Base-by-base conservation (phyloP, 306 rosid species). In the Cyamopsis tetragonoloba region DNA sequence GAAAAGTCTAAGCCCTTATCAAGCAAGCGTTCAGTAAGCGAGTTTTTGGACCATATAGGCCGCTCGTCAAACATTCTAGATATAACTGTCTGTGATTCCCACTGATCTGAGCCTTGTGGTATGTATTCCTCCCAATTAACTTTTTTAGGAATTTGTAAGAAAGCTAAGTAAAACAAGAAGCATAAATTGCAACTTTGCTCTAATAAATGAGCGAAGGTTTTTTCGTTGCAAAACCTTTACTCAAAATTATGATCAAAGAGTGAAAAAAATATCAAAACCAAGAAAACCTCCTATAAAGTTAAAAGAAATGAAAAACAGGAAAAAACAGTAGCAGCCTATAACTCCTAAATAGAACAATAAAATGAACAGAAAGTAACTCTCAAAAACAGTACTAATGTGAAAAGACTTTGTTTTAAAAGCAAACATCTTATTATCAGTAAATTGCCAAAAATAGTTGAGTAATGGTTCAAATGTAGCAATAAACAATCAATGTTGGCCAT, bases 141-240 rank as follows among this genome's bases (percentile, higher is more conserved):
- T 69, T 76, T 88, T 82, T 88, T 88, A 31, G 98, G 97, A 78
- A 93, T 85, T 83, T 89, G 98, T 89, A 86, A 42, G 92, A 83
- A 57, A 69, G 84, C 64, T 86, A 86, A 89, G 93, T 47, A 80
- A 35, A 80, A 77, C 78, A 66, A 53, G n/a, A 73, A 49, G 48
- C 32, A 47, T 74, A 26, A 27, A 66, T 41, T 61, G 66, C 76
- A 50, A 26, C 19, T 30, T 63, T 9, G n/a, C 54, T 48, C 71
- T 63, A 70, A 65, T 42, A n/a, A n/a, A 48, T 35, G 26, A 19
- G 32, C 24, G 7, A 24, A 70, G 18, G 63, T 38, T 24, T 57
- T 41, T 69, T 49, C 24, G n/a, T 57, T 57, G 32, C n/a, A 30
- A 31, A 47, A 34, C 20, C 26, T 15, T 47, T 35, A 1, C 26